These are phyloP conservation scores for Phytophthora pluvialis DNA, from an alignment of 352 stramenopile species.

Conservation along the genomic window DNA sequence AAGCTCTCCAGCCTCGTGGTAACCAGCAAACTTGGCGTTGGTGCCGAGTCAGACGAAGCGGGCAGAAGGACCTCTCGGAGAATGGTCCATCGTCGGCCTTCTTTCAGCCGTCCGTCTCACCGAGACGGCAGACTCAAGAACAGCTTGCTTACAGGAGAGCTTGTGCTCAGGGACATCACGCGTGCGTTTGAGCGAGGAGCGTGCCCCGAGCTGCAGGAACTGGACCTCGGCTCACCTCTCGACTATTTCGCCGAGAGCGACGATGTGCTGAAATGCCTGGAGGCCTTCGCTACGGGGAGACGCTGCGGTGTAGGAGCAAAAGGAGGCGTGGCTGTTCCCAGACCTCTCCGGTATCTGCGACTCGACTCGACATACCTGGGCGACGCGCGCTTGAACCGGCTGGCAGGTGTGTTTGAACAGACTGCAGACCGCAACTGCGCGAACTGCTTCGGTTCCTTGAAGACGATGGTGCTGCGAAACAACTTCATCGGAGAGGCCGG, in stretches of 20 bases:
- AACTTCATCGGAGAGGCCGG: conserved; percentile 70
- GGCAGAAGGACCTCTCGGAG: background rate
- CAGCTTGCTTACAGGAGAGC: conserved; percentile 17
- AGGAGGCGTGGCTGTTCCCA: background rate
- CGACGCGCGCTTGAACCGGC: conserved; percentile 43
- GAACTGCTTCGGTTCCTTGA: conserved; percentile 43
- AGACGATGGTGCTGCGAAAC: conserved; percentile 50
- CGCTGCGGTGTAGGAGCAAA: background rate
- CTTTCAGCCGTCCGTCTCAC: conserved; percentile 25
- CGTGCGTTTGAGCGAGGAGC: conserved; percentile 37
- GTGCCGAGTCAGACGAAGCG: conserved; percentile 1
- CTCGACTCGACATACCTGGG: conserved; percentile 69
- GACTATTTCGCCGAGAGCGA: conserved; percentile 67
- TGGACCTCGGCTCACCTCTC: conserved; percentile 54
- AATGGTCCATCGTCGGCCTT: conserved; percentile 23
- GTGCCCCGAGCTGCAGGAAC: conserved; percentile 42
- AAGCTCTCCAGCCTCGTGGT: conserved; percentile 49
- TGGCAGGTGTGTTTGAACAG: conserved; percentile 42
- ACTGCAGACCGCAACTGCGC: conserved; percentile 2
- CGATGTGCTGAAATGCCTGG: conserved; percentile 45
- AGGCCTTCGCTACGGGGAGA: conserved; percentile 38
- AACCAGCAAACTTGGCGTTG: conserved; percentile 39
- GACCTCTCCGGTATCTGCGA: conserved; percentile 36
- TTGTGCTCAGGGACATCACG: conserved; percentile 31
- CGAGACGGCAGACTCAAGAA: conserved; percentile 13